Conservation (phyloP, 805 yeast species). For the Lachancea quebecensis region DNA sequence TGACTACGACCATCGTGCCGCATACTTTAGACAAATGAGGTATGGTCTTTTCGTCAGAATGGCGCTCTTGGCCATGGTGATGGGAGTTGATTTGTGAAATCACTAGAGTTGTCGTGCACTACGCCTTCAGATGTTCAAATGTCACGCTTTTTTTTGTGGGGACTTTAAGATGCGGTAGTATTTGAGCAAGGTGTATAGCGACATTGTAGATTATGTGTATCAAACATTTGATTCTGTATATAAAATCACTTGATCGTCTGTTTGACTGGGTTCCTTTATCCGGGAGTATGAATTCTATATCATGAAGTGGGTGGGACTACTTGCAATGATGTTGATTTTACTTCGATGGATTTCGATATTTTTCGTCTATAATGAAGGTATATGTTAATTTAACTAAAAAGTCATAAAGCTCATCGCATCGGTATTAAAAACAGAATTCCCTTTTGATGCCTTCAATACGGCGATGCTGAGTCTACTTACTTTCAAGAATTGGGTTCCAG, state of each 20-base stretch:
- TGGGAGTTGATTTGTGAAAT: constrained; percentile 75
- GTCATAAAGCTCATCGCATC: background rate
- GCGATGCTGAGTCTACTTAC: background rate
- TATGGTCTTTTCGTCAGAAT: constrained; percentile 96
- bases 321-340: too few species aligned
- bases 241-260: too few species aligned
- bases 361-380: background rate
- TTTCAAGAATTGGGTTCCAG: background rate
- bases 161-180: constrained; percentile 10
- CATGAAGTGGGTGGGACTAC: too few species aligned
- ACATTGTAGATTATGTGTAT: too few species aligned
- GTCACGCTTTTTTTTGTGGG: constrained; percentile 12
- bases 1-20: constrained; percentile 98
- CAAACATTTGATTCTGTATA: too few species aligned
- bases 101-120: too few species aligned
- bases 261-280: too few species aligned
- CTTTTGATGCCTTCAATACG: background rate
- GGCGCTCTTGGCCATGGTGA: constrained; percentile 97
- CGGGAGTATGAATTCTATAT: too few species aligned
- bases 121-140: too few species aligned
- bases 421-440: background rate
- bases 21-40: constrained; percentile 99
- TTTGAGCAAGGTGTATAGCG: too few species aligned
- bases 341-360: background rate
- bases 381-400: background rate